phyloP scores from a whole-genome alignment of 1,284 basidiomycete species.

The Cutaneotrichosporon cutaneum region DNA sequence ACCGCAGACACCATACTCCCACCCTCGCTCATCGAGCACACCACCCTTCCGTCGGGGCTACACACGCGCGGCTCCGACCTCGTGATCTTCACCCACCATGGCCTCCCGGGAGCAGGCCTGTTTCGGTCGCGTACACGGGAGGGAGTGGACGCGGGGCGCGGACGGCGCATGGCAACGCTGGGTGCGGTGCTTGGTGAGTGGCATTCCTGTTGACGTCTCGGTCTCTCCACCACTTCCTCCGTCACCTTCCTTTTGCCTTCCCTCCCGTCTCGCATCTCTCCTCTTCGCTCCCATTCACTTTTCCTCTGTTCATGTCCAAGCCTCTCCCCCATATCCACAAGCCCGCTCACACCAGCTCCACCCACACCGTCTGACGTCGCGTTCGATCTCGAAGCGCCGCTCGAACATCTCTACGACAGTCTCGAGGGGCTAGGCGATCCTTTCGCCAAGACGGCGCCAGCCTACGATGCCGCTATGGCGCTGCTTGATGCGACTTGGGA shows the following conservation, averaged over 20 bases:
- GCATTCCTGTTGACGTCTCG: background rate
- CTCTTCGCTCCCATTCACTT: background rate
- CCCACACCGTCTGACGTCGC: conserved; percentile 22
- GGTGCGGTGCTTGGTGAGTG: conserved; percentile 42
- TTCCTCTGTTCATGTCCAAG: too few relatives aligned
- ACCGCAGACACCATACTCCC: conserved; percentile 24
- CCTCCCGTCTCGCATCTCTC: background rate
- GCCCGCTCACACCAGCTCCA: conserved; percentile 16
- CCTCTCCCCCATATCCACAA: too few relatives aligned
- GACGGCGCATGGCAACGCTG: conserved; percentile 45
- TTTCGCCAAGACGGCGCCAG: conserved; percentile 8
- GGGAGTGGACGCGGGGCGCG: conserved; percentile 27
- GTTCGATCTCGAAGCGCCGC: conserved; percentile 29
- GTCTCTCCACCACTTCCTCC: too few relatives aligned
- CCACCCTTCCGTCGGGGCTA: conserved; percentile 42
- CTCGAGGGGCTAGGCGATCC: conserved; percentile 31
- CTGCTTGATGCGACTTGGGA: conserved; percentile 29
- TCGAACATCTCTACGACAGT: conserved; percentile 35
- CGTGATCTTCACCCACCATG: conserved; percentile 36
- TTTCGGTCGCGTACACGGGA: conserved; percentile 35
- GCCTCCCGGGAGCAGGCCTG: conserved; percentile 33
- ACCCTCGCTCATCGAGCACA: conserved; percentile 38
- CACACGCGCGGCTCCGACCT: conserved; percentile 39
- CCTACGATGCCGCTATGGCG: conserved; percentile 6
- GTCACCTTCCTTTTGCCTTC: background rate